Percentiles rank a stretch among this genome's conserved stretches.
These are phyloP conservation scores for Pseudocercospora fuligena DNA, from an alignment of 2,329 filamentous ascomycete genomes.

Conservation along the genomic window DNA sequence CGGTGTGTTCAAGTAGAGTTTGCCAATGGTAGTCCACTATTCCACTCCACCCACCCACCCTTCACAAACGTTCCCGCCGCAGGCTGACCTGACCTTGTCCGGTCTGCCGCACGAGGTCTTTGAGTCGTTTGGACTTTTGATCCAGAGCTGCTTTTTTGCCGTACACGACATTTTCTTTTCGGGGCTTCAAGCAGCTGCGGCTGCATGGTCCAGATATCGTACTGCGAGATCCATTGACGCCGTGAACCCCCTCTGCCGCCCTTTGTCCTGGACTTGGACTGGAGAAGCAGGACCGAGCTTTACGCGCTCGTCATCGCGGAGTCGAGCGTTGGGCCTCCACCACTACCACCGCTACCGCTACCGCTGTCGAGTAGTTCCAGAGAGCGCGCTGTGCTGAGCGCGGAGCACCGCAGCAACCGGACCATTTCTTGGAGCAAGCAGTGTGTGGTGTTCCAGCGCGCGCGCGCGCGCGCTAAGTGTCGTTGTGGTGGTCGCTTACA, in stretches of 20 bases:
- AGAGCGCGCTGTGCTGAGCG: not conserved
- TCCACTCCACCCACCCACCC: not conserved
- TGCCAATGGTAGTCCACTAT: not conserved
- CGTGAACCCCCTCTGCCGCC: not conserved
- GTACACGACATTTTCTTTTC: not conserved
- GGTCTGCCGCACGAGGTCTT: not conserved
- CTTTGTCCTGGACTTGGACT: not conserved
- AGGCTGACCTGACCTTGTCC: not conserved
- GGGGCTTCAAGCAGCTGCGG: not conserved
- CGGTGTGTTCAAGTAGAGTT: not conserved
- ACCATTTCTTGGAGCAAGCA: not conserved
- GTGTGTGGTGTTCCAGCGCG: not conserved
- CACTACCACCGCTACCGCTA: not conserved
- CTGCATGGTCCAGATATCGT: not conserved
- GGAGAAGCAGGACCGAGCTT: constrained; percentile 8
- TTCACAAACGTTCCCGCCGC: not conserved
- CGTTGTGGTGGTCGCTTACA: too few relatives aligned
- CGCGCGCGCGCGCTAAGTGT: not conserved
- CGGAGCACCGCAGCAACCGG: too few relatives aligned
- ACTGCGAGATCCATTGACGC: not conserved
- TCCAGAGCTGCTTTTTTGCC: not conserved
- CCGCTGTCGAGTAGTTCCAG: not conserved
- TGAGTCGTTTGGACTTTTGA: not conserved
- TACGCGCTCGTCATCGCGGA: constrained; percentile 8
- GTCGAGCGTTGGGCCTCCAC: not conserved